These are phyloP conservation scores for Fallopia convolvulus DNA, from an alignment of 148 eudicot species.

Conservation along the genomic window DNA sequence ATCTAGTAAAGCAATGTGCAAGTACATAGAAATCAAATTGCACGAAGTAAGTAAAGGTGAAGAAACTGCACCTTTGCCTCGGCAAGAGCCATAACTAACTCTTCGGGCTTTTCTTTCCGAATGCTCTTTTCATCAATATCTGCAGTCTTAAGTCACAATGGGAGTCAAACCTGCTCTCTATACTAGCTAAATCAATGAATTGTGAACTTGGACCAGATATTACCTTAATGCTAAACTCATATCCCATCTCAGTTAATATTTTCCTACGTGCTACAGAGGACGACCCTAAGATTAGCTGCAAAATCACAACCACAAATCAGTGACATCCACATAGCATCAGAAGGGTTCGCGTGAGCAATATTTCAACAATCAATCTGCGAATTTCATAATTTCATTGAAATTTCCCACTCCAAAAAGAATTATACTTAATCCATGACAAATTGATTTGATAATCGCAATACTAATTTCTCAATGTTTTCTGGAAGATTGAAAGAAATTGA, in stretches of 20 bases:
- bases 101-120: slow-evolving; percentile 76
- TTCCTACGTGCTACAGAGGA: slow-evolving; percentile 67
- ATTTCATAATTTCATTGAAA: not conserved
- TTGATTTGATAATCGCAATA: not conserved
- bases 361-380: not conserved
- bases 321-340: too few relatives aligned
- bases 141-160: slow-evolving; percentile 47
- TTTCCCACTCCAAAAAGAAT: not conserved
- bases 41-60: not conserved
- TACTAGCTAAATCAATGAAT: not conserved
- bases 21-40: not conserved
- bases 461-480: not conserved
- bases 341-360: not conserved
- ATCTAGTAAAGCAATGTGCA: not conserved
- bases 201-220: not conserved
- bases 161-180: slow-evolving; percentile 8
- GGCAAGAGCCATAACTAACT: slow-evolving; percentile 85
- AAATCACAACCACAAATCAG: not conserved
- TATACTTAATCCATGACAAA: not conserved
- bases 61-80: slow-evolving; percentile 70
- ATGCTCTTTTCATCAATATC: slow-evolving; percentile 83
- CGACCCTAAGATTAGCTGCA: slow-evolving; percentile 90
- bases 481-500: not conserved
- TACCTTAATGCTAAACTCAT: slow-evolving; percentile 73
- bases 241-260: slow-evolving; percentile 80